These are phyloP conservation scores for Plantago lanceolata DNA, from an alignment of 305 asterid species.

Conservation along the genomic window DNA sequence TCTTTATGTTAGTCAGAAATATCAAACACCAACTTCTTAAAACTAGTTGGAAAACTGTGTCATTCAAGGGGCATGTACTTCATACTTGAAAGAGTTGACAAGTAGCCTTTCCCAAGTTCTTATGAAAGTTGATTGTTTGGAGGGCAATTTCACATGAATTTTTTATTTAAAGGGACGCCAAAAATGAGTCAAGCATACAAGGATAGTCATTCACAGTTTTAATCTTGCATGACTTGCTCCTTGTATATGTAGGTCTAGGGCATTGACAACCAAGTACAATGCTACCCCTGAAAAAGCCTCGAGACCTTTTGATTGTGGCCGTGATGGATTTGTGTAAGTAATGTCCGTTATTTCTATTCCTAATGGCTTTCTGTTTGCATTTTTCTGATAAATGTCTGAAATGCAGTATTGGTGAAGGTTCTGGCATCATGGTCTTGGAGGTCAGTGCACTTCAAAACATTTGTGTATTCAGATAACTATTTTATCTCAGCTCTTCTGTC, in stretches of 20 bases:
- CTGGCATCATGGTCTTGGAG: slow-evolving; percentile 87
- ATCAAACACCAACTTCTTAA: not conserved
- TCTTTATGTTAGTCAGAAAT: slow-evolving; percentile 11
- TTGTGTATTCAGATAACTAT: not conserved
- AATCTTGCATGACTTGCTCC: slow-evolving; percentile 12
- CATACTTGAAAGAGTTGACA: slow-evolving; percentile 8
- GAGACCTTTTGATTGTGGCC: slow-evolving; percentile 86
- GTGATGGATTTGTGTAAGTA: slow-evolving; percentile 97
- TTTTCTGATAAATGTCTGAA: slow-evolving; percentile 28
- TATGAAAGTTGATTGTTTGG: too few relatives aligned
- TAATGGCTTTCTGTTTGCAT: slow-evolving; percentile 13
- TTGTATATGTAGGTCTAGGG: slow-evolving; percentile 68
- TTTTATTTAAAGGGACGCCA: too few relatives aligned
- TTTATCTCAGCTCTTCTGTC: not conserved
- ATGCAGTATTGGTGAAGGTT: slow-evolving; percentile 92
- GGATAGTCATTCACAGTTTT: not conserved
- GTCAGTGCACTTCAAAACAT: slow-evolving; percentile 39
- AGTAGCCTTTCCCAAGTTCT: not conserved
- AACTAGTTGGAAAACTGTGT: slow-evolving; percentile 1
- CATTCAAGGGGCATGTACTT: not conserved
- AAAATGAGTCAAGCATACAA: not conserved
- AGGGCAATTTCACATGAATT: too few relatives aligned
- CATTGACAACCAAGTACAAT: slow-evolving; percentile 76
- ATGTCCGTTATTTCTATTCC: slow-evolving; percentile 17
- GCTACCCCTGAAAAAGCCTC: slow-evolving; percentile 72